Evolutionary conservation across 1,284 basidiomycete genomes (phyloP).

Genomic region (Rhodofomes roseus): DNA sequence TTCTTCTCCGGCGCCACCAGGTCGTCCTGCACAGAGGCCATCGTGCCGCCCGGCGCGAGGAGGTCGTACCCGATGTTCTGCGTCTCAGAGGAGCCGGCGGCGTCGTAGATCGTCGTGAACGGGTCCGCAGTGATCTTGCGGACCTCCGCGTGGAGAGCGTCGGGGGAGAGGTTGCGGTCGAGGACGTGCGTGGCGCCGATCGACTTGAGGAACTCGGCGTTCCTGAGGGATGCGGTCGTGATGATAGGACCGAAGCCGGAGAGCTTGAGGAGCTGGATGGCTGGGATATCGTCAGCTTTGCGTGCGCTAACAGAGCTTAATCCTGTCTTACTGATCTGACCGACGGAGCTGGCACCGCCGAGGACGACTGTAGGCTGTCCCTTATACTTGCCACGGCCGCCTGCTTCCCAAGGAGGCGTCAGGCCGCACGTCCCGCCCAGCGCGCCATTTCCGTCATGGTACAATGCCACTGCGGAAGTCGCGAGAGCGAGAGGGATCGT

Average conservation of each 20-base stretch:
- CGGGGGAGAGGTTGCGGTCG: conserved; percentile 22
- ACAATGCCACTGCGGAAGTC: conserved; percentile 19
- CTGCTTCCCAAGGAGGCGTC: conserved; percentile 15
- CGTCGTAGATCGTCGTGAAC: conserved; percentile 24
- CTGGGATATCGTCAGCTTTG: background rate
- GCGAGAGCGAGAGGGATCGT: conserved; percentile 16
- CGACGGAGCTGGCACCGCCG: conserved; percentile 33
- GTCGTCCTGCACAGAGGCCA: conserved; percentile 12
- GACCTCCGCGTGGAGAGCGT: conserved; percentile 16
- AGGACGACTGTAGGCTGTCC: conserved; percentile 30
- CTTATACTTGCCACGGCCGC: conserved; percentile 24
- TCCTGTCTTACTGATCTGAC: conserved; percentile 24
- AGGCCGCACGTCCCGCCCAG: conserved; percentile 9
- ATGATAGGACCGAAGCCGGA: conserved; percentile 33
- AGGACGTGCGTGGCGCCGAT: conserved; percentile 36
- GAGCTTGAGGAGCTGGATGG: conserved; percentile 33
- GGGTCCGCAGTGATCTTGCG: conserved; percentile 14
- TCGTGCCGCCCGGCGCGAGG: conserved; percentile 16
- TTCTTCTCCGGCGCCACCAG: conserved; percentile 10
- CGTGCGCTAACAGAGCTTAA: background rate
- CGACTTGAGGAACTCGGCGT: conserved; percentile 28
- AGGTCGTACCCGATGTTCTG: conserved; percentile 17
- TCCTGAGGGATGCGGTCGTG: conserved; percentile 31
- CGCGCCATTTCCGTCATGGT: conserved; percentile 1
- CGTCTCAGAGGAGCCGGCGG: conserved; percentile 20